Evolutionary conservation across 2,329 filamentous ascomycete genomes (phyloP), one percentile per base, ranked within the genome.

Genomic region (Cyphellophora europaea): DNA sequence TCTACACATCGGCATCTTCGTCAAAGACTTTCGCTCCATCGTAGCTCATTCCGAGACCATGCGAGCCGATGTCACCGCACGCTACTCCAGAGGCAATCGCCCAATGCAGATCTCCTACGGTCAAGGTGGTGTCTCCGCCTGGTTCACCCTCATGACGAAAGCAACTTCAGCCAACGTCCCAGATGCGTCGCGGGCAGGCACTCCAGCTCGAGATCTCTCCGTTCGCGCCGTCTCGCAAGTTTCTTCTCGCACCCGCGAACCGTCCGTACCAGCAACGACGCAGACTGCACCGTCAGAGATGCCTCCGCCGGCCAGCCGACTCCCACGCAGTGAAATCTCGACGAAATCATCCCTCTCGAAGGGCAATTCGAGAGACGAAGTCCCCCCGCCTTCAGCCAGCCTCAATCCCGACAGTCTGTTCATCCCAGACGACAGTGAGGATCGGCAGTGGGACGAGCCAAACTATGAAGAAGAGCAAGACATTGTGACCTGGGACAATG

Each of bases 11-110:
- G 67, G 73, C 32, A 77, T 78, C 43, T 76, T 66, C 47, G 67
- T 78, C 37, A 79, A 76, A 50, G 76, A 80, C 51, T 80, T 80
- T 61, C 75, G 74, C 49, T 70, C 76, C 5, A 72, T 77, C 16
- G 71, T 79, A 15, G 59, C 66, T 1, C 75, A 80, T 50, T 75
- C 76, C 5, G 73, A 77, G 42, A 71, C 71, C 1, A 57, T 75
- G 19, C 67, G 69, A 47, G 64, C 65, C 2, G 61, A 59, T 5
- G 59, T 80, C 10, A 69, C 65, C 23, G 73, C 73, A 19, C 65
- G 63, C 36, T 79, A 77, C 48, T 78, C 74, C 2, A 62, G 65
- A 14, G 73, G 76, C 4, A 72, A 65, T 19, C 65, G 72, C 18
- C 76, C 76, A 3, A 51, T 79, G 42, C 74, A 79, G 43, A 67